phyloP scores from a whole-genome alignment of 2,329 filamentous ascomycete genomes.

The Colletotrichum theobromicola region DNA sequence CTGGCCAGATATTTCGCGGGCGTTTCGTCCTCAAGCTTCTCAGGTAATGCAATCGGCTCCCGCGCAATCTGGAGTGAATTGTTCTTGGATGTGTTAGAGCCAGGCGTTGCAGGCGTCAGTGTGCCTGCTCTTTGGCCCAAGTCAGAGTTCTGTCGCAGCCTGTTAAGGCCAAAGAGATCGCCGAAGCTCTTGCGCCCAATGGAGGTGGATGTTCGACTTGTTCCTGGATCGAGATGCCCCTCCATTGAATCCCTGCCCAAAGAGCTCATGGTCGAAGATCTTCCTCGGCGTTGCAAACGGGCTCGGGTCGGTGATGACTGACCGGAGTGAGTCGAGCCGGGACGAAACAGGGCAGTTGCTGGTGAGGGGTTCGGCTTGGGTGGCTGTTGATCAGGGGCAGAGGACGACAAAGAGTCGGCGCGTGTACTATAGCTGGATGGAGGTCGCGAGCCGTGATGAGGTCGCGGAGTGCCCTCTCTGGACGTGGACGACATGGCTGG shows the following conservation, averaged over 20 bases:
- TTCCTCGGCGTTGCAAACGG: constrained; percentile 67
- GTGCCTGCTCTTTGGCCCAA: constrained; percentile 70
- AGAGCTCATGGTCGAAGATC: constrained; percentile 91
- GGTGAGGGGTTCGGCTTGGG: constrained; percentile 47
- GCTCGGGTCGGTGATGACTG: constrained; percentile 73
- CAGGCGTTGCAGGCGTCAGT: constrained; percentile 72
- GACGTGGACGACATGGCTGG: neutral
- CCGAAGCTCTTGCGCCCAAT: constrained; percentile 94
- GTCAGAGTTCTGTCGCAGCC: constrained; percentile 84
- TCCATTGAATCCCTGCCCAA: constrained; percentile 75
- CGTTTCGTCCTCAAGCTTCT: constrained; percentile 85
- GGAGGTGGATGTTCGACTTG: constrained; percentile 80
- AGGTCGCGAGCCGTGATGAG: constrained; percentile 8
- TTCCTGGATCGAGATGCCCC: constrained; percentile 69
- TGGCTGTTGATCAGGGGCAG: constrained; percentile 29
- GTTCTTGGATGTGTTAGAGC: constrained; percentile 74
- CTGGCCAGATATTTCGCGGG: constrained; percentile 87
- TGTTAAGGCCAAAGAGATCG: constrained; percentile 79
- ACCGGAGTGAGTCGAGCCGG: constrained; percentile 56
- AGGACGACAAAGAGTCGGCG: constrained; percentile 30
- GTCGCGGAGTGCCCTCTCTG: constrained; percentile 13
- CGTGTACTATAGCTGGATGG: constrained; percentile 17
- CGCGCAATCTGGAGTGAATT: constrained; percentile 82
- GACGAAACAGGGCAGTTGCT: constrained; percentile 55
- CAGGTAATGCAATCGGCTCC: constrained; percentile 74